Evolutionary conservation across 148 eudicot genomes (phyloP), one percentile per base, ranked within the genome.

Genomic region (Chenopodium formosanum): DNA sequence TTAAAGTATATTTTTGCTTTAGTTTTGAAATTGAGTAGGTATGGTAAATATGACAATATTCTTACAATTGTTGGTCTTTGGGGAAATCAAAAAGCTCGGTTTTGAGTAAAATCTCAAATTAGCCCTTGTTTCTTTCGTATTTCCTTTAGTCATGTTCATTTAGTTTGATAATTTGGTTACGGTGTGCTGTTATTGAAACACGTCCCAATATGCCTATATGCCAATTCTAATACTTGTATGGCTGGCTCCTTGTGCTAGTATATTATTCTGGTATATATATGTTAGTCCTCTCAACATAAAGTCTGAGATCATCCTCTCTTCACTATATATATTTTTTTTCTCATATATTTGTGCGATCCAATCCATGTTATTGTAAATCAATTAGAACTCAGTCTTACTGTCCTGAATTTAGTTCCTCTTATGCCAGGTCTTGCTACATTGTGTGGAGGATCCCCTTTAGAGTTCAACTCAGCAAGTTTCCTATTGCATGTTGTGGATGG

Each of bases 401-500:
- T 40, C 25, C 37, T 79, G 4, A 27, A 40, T 16, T 62, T 5
- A 40, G 60, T 27, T 74, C 31, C 9, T 40, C 44, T 20, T 63
- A 20, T 82, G 66, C 81, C 88, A 96, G 99, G 99, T n/a, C 95
- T 96, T 53, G 97, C 87, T 48, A 90, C 89, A 65, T 78, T 96
- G 81, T 91, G 85, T 71, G 95, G 88, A 68, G 94, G 94, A 74
- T 83, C 91, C 22, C 91, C 94, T 65, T 75, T 94, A 83, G 94
- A 96, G 85, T 68, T 89, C 47, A 89, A 81, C 73, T 75, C 86
- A 0, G 87, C 52, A 62, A 95, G 94, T 87, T 83, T 95, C 58
- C 6, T 89, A 40, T 81, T 91, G 1, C 96, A 89, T 79, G 94
- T 91, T 79, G 48, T 83, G 34, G 88, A 82, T 80, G 94, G 92